phyloP scores from a whole-genome alignment of 306 rosid genomes.

The Adenanthera pavonina region DNA sequence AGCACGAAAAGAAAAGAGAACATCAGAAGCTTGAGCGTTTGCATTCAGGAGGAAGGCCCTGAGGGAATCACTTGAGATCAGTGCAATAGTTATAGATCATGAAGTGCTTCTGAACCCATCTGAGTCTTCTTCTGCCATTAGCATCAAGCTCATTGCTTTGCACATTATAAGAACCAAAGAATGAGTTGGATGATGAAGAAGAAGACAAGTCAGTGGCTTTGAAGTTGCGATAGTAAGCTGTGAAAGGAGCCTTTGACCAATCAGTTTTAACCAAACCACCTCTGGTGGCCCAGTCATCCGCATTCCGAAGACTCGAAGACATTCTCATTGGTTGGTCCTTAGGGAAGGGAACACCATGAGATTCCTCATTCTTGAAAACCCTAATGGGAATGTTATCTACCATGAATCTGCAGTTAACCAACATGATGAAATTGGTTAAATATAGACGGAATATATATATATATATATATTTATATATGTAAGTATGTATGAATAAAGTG shows the following conservation, averaged over 20 bases:
- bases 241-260: constrained; percentile 75
- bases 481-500: too few relatives aligned
- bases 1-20: too few relatives aligned
- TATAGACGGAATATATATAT: too few relatives aligned
- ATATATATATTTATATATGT: too few relatives aligned
- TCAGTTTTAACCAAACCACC: constrained; percentile 75
- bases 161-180: constrained; percentile 36
- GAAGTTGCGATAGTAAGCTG: constrained; percentile 58
- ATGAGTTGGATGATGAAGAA: constrained; percentile 19
- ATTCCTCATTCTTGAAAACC: constrained; percentile 66
- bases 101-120: constrained; percentile 56
- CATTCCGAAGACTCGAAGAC: constrained; percentile 70
- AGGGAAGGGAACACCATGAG: constrained; percentile 62
- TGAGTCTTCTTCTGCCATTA: constrained; percentile 49
- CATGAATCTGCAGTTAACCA: constrained; percentile 44
- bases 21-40: constrained; percentile 34
- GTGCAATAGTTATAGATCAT: constrained; percentile 57
- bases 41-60: constrained; percentile 55
- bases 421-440: constrained; percentile 22
- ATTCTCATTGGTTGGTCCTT: constrained; percentile 70
- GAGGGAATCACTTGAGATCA: constrained; percentile 60
- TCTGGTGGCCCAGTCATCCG: constrained; percentile 84
- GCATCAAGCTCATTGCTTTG: constrained; percentile 45
- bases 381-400: constrained; percentile 51
- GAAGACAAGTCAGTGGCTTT: constrained; percentile 25